Conservation (phyloP, 2,329 filamentous ascomycete species). For the Dothiorella sarmentorum region DNA sequence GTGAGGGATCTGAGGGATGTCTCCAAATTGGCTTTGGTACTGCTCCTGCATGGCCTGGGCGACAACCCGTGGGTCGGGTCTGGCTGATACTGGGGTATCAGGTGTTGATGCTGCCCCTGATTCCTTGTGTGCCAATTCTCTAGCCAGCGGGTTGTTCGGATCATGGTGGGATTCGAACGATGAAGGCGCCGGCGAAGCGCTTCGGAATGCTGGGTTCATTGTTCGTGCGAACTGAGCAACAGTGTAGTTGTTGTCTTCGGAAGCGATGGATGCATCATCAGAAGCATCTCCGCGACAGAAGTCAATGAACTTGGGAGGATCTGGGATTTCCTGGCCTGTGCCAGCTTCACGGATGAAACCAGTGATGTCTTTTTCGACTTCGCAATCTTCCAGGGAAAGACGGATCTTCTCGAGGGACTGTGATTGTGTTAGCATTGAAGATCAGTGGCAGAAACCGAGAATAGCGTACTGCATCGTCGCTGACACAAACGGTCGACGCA, state of each 20-base stretch:
- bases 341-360: conserved; percentile 83
- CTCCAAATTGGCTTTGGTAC: conserved; percentile 55
- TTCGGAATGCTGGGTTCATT: conserved; percentile 92
- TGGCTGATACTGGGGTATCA: conserved; percentile 16
- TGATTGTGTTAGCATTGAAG: background rate
- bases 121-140: conserved; percentile 59
- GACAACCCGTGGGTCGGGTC: conserved; percentile 33
- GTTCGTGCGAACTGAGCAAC: conserved; percentile 93
- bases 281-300: conserved; percentile 85
- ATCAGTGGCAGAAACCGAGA: background rate
- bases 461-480: conserved; percentile 68
- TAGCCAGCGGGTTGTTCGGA: conserved; percentile 68
- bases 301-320: conserved; percentile 97
- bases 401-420: conserved; percentile 92
- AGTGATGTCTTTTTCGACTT: conserved; percentile 92
- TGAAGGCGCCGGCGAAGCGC: conserved; percentile 93
- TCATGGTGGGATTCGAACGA: conserved; percentile 91
- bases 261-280: conserved; percentile 77
- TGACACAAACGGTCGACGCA: conserved; percentile 94
- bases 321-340: conserved; percentile 95
- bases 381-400: conserved; percentile 87
- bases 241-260: conserved; percentile 85
- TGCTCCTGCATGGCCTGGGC: conserved; percentile 35
- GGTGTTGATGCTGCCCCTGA: conserved; percentile 11
- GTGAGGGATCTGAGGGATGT: conserved; percentile 71